These are phyloP conservation scores for Dioszegia hungarica DNA, from an alignment of 768 basidiomycete genomes.

Conservation along the genomic window DNA sequence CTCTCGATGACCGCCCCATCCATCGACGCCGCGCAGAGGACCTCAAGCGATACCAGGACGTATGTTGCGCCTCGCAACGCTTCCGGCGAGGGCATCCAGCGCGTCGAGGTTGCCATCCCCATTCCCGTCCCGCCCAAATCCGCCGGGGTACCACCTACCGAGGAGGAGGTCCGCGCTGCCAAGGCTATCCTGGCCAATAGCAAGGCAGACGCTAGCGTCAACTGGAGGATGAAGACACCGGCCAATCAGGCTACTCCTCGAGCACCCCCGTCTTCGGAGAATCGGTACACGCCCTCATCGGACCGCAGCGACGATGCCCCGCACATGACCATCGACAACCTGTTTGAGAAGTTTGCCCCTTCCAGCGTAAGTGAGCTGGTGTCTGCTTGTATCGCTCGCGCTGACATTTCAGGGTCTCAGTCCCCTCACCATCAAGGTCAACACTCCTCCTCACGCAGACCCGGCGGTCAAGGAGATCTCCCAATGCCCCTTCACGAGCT, in stretches of 20 bases:
- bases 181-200: not conserved
- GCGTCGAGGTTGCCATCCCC: too few relatives aligned
- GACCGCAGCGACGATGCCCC: constrained; percentile 7
- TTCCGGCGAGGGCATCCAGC: too few relatives aligned
- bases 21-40: not conserved
- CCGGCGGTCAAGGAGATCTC: constrained; percentile 7
- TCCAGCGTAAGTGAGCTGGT: constrained; percentile 11
- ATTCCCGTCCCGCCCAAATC: not conserved
- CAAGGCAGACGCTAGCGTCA: constrained; percentile 38
- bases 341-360: constrained; percentile 27
- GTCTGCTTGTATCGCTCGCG: not conserved
- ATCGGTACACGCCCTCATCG: not conserved
- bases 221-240: constrained; percentile 20
- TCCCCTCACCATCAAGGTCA: constrained; percentile 5
- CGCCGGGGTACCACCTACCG: too few relatives aligned
- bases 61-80: too few relatives aligned
- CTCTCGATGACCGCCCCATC: not conserved
- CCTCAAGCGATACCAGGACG: not conserved
- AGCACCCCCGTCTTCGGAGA: not conserved
- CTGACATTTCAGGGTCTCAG: not conserved
- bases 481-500: not conserved
- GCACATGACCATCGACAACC: constrained; percentile 29
- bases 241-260: not conserved
- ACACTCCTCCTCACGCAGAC: not conserved
- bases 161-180: not conserved